A percentile compares a stretch with the other conserved stretches of the same genome.
Conservation (phyloP, 148 eudicot genomes). For the Rhododendron simsii region DNA sequence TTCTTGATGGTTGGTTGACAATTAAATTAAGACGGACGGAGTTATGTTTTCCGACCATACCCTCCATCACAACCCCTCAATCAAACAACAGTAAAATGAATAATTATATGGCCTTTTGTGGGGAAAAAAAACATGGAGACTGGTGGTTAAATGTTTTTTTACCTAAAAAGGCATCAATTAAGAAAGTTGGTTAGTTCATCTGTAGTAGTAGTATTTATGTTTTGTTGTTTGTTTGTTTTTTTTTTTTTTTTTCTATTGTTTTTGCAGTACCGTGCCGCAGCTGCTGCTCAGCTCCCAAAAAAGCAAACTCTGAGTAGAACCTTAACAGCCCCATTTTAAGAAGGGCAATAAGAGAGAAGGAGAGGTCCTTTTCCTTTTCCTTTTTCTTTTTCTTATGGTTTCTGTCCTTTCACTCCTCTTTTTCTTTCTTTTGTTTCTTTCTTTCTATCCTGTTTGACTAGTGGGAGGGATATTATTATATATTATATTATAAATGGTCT, state of each 20-base stretch:
- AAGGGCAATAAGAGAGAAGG: not conserved
- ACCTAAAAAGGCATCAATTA: not conserved
- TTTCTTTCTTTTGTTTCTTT: not conserved
- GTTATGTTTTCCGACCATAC: not conserved
- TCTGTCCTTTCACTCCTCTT: not conserved
- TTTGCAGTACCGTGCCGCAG: conserved; percentile 20
- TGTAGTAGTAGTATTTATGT: not conserved
- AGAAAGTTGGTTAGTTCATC: not conserved
- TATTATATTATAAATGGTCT: not conserved
- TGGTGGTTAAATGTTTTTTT: not conserved
- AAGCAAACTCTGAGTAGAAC: conserved; percentile 31
- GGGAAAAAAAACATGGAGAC: not conserved
- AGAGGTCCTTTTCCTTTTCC: not conserved
- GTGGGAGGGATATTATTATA: not conserved
- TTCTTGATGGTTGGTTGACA: too few species aligned
- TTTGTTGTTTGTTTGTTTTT: not conserved
- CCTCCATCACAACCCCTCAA: not conserved
- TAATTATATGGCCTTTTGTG: not conserved
- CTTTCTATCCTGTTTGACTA: not conserved
- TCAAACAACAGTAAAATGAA: not conserved
- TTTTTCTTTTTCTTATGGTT: not conserved
- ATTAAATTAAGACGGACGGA: too few species aligned
- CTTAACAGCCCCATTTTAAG: conserved; percentile 43
- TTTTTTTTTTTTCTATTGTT: not conserved
- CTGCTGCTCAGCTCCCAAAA: conserved; percentile 24